Percentiles rank a stretch among this genome's conserved stretches.
Conservation (phyloP, 768 basidiomycete species). For the Leucosporidium scottii region DNA sequence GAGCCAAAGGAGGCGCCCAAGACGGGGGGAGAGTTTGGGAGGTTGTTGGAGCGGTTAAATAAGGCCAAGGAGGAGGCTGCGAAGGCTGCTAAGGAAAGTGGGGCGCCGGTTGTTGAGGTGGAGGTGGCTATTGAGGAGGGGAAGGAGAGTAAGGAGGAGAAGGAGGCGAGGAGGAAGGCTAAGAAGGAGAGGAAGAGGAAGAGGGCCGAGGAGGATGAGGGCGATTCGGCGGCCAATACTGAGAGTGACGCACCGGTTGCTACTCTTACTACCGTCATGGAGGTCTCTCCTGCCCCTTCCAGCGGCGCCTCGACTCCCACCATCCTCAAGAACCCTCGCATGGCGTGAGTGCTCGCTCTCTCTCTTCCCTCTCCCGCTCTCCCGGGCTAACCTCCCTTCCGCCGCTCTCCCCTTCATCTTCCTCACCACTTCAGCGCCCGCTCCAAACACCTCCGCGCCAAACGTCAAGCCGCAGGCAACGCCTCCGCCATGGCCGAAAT, state of each 20-base stretch:
- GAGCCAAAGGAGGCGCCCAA: conserved; percentile 6
- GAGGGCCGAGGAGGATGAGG: conserved; percentile 5
- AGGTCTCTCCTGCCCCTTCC: conserved; percentile 6
- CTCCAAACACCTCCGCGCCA: conserved; percentile 34
- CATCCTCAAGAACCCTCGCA: conserved; percentile 33
- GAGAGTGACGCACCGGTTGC: not conserved
- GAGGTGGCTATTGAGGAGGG: conserved; percentile 13
- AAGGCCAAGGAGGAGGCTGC: conserved; percentile 26
- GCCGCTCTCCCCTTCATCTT: not conserved
- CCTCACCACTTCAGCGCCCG: conserved; percentile 16
- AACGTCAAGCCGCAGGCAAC: conserved; percentile 31
- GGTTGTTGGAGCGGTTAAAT: conserved; percentile 33
- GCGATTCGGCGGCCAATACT: not conserved
- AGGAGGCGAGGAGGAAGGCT: conserved; percentile 2
- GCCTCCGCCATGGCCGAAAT: conserved; percentile 36
- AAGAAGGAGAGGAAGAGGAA: conserved; percentile 23
- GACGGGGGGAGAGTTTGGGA: conserved; percentile 35
- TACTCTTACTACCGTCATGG: not conserved
- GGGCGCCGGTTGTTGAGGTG: conserved; percentile 5
- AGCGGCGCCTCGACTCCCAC: not conserved
- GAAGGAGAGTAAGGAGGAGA: conserved; percentile 17
- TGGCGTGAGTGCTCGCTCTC: conserved; percentile 26
- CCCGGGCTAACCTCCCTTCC: not conserved
- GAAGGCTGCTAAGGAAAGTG: conserved; percentile 27
- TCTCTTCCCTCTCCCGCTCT: not conserved